These are phyloP conservation scores for Polytrichum formosum DNA, from an alignment of 225 moss, liverwort and hornwort genomes.

Conservation along the genomic window DNA sequence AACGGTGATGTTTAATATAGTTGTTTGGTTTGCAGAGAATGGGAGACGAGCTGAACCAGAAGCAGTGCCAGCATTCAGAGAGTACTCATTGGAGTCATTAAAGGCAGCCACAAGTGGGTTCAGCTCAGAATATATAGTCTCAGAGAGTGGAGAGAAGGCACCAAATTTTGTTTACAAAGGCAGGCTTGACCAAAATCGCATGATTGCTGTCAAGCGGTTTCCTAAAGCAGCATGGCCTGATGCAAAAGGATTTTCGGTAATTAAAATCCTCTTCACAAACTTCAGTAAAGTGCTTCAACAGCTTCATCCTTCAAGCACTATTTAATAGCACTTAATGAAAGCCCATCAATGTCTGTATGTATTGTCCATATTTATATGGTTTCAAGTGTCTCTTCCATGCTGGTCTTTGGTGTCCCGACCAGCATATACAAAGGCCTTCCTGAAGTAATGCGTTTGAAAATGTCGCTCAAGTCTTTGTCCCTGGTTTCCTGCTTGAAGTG, in stretches of 20 bases:
- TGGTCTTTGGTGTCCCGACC: neutral
- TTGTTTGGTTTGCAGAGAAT: constrained; percentile 47
- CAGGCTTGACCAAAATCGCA: constrained; percentile 80
- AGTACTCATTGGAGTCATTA: constrained; percentile 85
- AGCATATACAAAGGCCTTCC: no score
- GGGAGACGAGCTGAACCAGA: constrained; percentile 74
- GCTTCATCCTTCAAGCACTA: no score
- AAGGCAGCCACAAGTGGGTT: constrained; percentile 91
- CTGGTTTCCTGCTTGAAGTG: no score
- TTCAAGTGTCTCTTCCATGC: constrained; percentile 4
- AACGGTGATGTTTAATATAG: neutral
- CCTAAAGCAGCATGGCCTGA: constrained; percentile 96
- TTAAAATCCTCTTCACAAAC: neutral
- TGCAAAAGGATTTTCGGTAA: constrained; percentile 88
- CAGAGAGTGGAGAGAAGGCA: constrained; percentile 96
- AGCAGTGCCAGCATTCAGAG: constrained; percentile 71
- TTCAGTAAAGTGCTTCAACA: neutral
- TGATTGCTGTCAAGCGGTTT: constrained; percentile 93
- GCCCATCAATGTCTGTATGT: neutral
- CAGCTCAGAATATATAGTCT: constrained; percentile 77
- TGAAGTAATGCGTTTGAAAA: no score
- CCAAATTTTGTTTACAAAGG: constrained; percentile 87
- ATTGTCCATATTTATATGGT: neutral
- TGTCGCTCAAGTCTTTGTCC: no score
- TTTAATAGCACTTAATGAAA: neutral